These are phyloP conservation scores for Fusarium cicatricum DNA, from an alignment of 2,329 filamentous ascomycete genomes.

Conservation along the genomic window DNA sequence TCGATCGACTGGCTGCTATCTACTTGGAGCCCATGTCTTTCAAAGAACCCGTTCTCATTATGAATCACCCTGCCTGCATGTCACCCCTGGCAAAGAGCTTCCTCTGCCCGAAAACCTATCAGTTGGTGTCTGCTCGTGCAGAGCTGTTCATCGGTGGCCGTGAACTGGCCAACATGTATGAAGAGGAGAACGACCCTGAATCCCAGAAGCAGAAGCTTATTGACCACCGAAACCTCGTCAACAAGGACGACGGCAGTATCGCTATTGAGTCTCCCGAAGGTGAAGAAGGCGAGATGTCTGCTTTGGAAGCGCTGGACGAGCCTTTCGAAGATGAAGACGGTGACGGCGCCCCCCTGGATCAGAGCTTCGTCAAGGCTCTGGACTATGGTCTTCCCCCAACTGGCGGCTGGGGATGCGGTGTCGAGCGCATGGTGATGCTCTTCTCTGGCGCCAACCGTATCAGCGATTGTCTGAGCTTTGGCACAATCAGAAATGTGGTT, in stretches of 20 bases:
- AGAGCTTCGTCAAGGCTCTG: slow-evolving; percentile 83
- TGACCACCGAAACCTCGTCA: slow-evolving; percentile 55
- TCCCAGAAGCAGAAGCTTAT: slow-evolving; percentile 86
- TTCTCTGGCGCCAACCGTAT: slow-evolving; percentile 83
- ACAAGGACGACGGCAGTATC: slow-evolving; percentile 45
- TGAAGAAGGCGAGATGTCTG: slow-evolving; percentile 6
- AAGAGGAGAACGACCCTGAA: slow-evolving; percentile 94
- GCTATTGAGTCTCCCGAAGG: slow-evolving; percentile 40
- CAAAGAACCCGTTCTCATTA: slow-evolving; percentile 80
- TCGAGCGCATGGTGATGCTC: slow-evolving; percentile 92
- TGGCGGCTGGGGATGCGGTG: slow-evolving; percentile 93
- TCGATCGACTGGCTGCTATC: slow-evolving; percentile 79
- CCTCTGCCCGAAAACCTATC: slow-evolving; percentile 70
- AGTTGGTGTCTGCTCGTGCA: slow-evolving; percentile 80
- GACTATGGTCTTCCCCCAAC: slow-evolving; percentile 95
- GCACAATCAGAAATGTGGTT: slow-evolving; percentile 77
- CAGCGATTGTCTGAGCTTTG: slow-evolving; percentile 87
- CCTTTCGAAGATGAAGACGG: slow-evolving; percentile 51
- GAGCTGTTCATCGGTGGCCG: slow-evolving; percentile 83
- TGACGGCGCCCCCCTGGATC: slow-evolving; percentile 66
- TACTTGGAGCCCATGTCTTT: slow-evolving; percentile 82
- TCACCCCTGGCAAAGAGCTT: slow-evolving; percentile 92
- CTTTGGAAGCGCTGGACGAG: slow-evolving; percentile 13
- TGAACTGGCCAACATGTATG: slow-evolving; percentile 96
- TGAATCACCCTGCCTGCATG: slow-evolving; percentile 87